Evolutionary conservation across 129 eudicot genomes (phyloP), one percentile per base, ranked within the genome.

Genomic region (Escallonia herrerae): DNA sequence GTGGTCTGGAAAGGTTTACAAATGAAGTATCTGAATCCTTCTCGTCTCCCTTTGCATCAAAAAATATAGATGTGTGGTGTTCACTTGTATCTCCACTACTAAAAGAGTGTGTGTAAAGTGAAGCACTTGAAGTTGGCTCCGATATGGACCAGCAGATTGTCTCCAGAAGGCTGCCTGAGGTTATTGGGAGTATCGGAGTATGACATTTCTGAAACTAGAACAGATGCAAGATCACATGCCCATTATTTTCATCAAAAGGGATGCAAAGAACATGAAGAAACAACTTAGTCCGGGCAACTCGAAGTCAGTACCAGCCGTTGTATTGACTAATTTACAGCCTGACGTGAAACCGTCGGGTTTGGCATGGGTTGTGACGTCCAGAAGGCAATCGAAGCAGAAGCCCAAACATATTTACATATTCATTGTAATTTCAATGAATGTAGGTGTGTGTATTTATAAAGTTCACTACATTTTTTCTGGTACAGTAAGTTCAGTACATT

Each of bases 71-170:
- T 8, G 71, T 50, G 7, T 70, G 71, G 46, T 70, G 64, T 58
- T 74, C 80, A 45, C 64, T 55, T 53, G 63, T 71, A 69, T 81
- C 72, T 41, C 70, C 77, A 13, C 77, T 45, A 73, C 89, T 70
- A 14, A 74, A 69, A 67, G 98, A 74, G 73, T 86, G 88, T 5
- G 81, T 82, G 67, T 81, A 88, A 8, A 83, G 60, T 56, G 91
- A 71, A 76, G 95, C 98, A 56, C 74, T 81, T 45, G 91, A 83
- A 44, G 90, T 79, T 40, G 95, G 95, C 68, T 88, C 96, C 6
- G 91, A 93, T 37, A 93, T 68, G 13, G 96, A 83, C 98, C 98
- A 93, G 78, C 96, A 88, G 62, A 93, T 77, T 50, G 95, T 81
- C 62, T 93, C 91, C 66, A 93, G 80, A 78, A 93, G 91, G 74